Percentiles rank a stretch among this genome's conserved stretches.
Evolutionary conservation across 2,329 filamentous ascomycete genomes (phyloP).

Genomic region (Aspergillus glaucus): DNA sequence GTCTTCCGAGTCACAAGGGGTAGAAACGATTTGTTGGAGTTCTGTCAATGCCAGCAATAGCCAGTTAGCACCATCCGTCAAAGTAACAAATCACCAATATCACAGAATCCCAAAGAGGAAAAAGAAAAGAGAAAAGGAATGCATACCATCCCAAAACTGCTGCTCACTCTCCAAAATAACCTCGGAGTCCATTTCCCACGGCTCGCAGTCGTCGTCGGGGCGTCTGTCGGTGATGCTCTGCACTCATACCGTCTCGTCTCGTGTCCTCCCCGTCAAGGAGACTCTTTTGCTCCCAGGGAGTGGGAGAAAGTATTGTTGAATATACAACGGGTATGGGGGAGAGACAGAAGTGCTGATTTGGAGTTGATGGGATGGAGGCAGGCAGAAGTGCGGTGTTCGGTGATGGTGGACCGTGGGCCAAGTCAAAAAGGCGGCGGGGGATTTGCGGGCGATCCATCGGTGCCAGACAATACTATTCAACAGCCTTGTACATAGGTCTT

Average conservation of each 20-base stretch:
- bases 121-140: constrained; percentile 10
- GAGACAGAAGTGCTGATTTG: background rate
- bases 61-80: background rate
- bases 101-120: constrained; percentile 1
- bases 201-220: constrained; percentile 32
- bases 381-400: background rate
- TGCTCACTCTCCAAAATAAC: constrained; percentile 69
- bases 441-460: background rate
- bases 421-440: constrained; percentile 1
- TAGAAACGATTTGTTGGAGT: constrained; percentile 59
- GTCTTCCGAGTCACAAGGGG: constrained; percentile 55
- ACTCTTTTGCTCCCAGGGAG: background rate
- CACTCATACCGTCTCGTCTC: constrained; percentile 30
- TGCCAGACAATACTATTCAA: background rate
- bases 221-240: constrained; percentile 20
- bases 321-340: background rate
- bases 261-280: background rate
- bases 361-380: background rate
- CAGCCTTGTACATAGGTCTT: too few species aligned
- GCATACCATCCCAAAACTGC: constrained; percentile 81
- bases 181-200: constrained; percentile 60
- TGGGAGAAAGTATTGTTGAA: background rate
- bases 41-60: constrained; percentile 40
- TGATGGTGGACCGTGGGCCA: background rate
- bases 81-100: background rate